phyloP scores from a whole-genome alignment of 2,329 filamentous ascomycete genomes.

The Stagonosporopsis tanaceti region DNA sequence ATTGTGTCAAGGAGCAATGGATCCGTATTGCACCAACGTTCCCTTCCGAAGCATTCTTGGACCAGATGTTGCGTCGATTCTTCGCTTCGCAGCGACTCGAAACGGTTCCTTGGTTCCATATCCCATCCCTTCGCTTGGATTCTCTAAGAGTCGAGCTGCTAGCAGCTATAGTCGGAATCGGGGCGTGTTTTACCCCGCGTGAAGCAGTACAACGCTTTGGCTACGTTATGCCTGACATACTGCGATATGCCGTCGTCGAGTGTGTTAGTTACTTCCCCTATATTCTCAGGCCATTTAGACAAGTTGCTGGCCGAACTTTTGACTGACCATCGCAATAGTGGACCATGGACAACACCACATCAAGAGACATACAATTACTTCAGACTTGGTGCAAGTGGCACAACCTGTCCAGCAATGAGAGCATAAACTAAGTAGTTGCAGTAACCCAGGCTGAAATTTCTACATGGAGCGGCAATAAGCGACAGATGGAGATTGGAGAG shows the following conservation, averaged over 20 bases:
- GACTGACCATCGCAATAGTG: not conserved
- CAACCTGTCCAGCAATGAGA: not conserved
- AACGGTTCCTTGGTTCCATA: not conserved
- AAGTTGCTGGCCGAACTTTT: too few species aligned
- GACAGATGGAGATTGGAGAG: not conserved
- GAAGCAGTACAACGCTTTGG: not conserved
- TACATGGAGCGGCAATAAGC: not conserved
- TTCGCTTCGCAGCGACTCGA: not conserved
- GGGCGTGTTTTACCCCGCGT: not conserved
- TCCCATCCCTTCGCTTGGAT: not conserved
- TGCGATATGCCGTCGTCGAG: not conserved
- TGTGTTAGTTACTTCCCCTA: not conserved
- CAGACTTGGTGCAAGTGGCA: not conserved
- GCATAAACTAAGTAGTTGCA: not conserved
- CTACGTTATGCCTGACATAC: not conserved
- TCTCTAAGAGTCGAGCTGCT: not conserved
- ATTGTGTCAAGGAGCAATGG: not conserved
- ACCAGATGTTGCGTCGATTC: not conserved
- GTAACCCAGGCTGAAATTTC: not conserved
- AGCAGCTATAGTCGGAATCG: not conserved
- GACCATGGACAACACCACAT: not conserved
- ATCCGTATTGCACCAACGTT: not conserved
- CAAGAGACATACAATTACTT: not conserved
- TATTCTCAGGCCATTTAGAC: too few species aligned
- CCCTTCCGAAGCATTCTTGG: not conserved